Evolutionary conservation across 2,329 filamentous ascomycete species (phyloP), one percentile per base, ranked within the genome.

Genomic region (Endocalyx cinctus): DNA sequence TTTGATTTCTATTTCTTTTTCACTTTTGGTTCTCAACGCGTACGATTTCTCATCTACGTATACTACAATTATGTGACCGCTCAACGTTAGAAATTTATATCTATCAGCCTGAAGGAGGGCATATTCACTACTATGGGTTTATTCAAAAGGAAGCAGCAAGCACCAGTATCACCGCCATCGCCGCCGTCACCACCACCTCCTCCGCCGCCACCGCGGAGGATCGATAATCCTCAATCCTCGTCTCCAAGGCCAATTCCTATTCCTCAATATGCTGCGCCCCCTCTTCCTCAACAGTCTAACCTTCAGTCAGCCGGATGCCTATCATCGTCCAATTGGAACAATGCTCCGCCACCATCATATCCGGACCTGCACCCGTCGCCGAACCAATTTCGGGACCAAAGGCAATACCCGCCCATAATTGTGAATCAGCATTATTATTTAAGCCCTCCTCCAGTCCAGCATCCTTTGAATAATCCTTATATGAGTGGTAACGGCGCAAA

Each of bases 371-470:
- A 39, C 18, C 49, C 52, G 4, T 8, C 19, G 11, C 27, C 27
- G 12, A 37, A 41, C 29, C 48, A 47, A 15, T 54, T 55, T 27
- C 52, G 54, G 18, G 42, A 47, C 18, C 47, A 50, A 23, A 44
- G 38, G 17, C 47, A 41, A 33, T 55, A 52, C 16, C 57, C 56
- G 17, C 64, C 68, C 6, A 64, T 74, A 33, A 59, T 74, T 17
- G 67, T 74, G 30, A 72, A 73, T 39, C 69, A 74, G 38, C 61
- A 74, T 42, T 72, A 73, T 47, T 71, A 74, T 42, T 46, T 71
- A 30, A 42, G 49, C 14, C 45, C 50, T 3, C 41, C 50, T 3
- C 43, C 49, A 1, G 38, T 45, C 25, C 33, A 47, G 6, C 46
- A 46, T 6, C 38, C 34, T 13, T 25, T 39, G 11, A 29, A 33